Evolutionary conservation across 1,139 yeast genomes (phyloP).

Genomic region (Geotrichum phurueaensis): DNA sequence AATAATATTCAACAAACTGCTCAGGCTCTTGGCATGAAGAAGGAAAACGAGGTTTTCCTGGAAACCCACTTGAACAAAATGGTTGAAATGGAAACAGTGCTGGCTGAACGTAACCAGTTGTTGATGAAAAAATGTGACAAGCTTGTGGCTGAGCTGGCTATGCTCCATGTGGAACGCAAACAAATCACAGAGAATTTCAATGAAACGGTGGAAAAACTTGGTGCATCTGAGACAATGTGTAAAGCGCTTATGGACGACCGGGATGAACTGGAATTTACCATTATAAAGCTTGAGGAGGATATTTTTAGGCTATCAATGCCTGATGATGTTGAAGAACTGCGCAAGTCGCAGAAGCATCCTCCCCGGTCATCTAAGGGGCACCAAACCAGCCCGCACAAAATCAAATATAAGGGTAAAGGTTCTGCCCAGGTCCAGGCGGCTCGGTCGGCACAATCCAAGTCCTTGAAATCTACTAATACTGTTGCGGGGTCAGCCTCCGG

Average conservation of each 20-base stretch:
- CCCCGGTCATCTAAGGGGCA: background rate
- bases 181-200: background rate
- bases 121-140: background rate
- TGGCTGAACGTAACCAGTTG: background rate
- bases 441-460: background rate
- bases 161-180: background rate
- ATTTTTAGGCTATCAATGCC: background rate
- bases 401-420: background rate
- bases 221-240: conserved; percentile 2
- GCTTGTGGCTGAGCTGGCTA: background rate
- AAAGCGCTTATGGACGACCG: conserved; percentile 3
- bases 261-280: conserved; percentile 10
- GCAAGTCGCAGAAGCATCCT: background rate
- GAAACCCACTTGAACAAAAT: background rate
- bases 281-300: conserved; percentile 9
- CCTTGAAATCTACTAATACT: background rate
- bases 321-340: background rate
- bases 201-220: background rate
- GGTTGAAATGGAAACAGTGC: background rate
- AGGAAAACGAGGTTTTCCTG: background rate
- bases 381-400: background rate
- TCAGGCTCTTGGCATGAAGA: background rate
- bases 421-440: background rate
- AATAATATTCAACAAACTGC: background rate
- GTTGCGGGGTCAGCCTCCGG: background rate